Conservation (phyloP, 345 rosid genomes). For the Kandelia obovata region DNA sequence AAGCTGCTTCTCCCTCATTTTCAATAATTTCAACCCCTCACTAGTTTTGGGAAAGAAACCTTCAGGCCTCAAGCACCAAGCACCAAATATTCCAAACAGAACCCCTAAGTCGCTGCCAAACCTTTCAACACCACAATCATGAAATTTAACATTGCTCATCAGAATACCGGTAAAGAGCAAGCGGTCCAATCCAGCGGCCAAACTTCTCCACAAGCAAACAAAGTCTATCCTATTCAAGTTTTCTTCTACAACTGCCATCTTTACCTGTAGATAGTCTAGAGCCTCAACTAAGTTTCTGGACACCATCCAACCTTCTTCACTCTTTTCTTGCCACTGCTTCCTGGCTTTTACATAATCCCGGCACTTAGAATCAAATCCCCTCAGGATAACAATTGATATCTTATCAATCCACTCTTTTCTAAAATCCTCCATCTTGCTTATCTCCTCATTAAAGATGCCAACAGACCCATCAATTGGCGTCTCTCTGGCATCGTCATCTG, state of each 20-base stretch:
- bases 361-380: conserved; percentile 75
- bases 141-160: conserved; percentile 57
- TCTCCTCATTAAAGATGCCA: conserved; percentile 58
- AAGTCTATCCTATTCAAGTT: conserved; percentile 64
- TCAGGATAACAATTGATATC: conserved; percentile 61
- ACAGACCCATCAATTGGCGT: conserved; percentile 27
- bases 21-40: conserved; percentile 60
- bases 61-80: conserved; percentile 84
- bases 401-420: conserved; percentile 77
- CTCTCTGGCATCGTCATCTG: conserved; percentile 19
- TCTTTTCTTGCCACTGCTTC: conserved; percentile 78
- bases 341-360: conserved; percentile 75
- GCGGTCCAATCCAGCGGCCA: conserved; percentile 66
- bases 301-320: conserved; percentile 65
- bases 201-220: conserved; percentile 64
- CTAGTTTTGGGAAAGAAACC: conserved; percentile 68
- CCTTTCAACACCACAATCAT: conserved; percentile 56
- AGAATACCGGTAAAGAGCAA: conserved; percentile 56
- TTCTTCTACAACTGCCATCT: conserved; percentile 54
- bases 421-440: conserved; percentile 55
- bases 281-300: conserved; percentile 64
- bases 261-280: conserved; percentile 72
- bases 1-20: conserved; percentile 58
- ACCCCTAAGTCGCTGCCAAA: conserved; percentile 57
- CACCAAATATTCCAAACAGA: conserved; percentile 62